Evolutionary conservation across 805 yeast genomes (phyloP).

Genomic region (Saturnispora sekii): DNA sequence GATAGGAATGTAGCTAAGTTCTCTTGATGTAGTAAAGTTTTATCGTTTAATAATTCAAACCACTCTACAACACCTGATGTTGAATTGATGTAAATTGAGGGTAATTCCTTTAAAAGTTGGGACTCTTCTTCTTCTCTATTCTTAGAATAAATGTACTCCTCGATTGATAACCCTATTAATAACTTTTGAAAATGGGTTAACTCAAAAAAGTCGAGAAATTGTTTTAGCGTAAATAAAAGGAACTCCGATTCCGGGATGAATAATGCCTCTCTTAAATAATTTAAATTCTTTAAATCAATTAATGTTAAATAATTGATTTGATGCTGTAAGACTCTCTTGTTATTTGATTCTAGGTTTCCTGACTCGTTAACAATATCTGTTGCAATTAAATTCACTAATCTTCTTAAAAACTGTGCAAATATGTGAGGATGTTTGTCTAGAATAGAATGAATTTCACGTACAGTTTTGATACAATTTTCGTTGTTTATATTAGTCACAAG

Average conservation of each 20-base stretch:
- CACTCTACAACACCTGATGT: slow-evolving; percentile 23
- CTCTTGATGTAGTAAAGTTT: slow-evolving; percentile 9
- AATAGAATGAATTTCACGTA: slow-evolving; percentile 39
- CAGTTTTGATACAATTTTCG: slow-evolving; percentile 31
- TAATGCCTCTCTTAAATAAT: slow-evolving; percentile 11
- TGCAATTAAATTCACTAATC: slow-evolving; percentile 24
- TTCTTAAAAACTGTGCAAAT: slow-evolving; percentile 25
- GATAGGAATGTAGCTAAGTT: slow-evolving; percentile 15
- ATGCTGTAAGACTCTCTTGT: slow-evolving; percentile 16
- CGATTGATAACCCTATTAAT: slow-evolving; percentile 21
- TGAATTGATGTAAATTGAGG: slow-evolving; percentile 17
- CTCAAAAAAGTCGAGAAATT: slow-evolving; percentile 22
- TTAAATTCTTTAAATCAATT: slow-evolving; percentile 13
- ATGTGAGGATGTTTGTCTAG: slow-evolving; percentile 29
- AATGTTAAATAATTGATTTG: slow-evolving; percentile 20
- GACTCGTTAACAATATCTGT: slow-evolving; percentile 16
- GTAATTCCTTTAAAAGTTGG: slow-evolving; percentile 17
- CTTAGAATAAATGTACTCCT: slow-evolving; percentile 12
- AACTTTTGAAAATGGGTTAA: slow-evolving; percentile 20
- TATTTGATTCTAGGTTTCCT: slow-evolving; percentile 15
- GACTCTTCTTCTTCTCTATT: slow-evolving; percentile 7
- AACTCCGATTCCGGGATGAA: slow-evolving; percentile 21
- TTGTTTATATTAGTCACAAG: slow-evolving; percentile 36
- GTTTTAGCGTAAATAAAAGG: slow-evolving; percentile 22
- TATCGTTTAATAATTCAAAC: slow-evolving; percentile 16